phyloP scores from a whole-genome alignment of 352 stramenopile species.

The Elongisporangium undulatum region DNA sequence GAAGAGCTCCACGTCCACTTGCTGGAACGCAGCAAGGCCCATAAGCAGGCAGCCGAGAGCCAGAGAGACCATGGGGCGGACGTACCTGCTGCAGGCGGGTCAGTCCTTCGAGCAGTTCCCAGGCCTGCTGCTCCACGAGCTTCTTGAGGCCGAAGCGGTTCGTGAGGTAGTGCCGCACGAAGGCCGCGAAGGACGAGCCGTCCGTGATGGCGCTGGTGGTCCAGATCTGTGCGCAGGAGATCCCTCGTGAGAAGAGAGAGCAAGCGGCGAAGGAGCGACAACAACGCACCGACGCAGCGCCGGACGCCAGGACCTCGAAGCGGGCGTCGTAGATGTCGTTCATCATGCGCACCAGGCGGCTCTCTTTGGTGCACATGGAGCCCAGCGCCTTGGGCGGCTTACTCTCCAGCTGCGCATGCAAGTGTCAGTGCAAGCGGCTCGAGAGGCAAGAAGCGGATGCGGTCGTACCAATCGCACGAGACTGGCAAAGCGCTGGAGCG shows the following conservation, averaged over 20 bases:
- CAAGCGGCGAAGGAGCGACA: background rate
- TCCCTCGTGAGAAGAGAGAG: background rate
- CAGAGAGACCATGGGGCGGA: background rate
- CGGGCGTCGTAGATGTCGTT: conserved; percentile 72
- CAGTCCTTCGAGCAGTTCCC: conserved; percentile 52
- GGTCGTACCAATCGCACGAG: conserved; percentile 30
- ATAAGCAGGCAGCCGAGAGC: background rate
- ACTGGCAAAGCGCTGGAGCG: conserved; percentile 24
- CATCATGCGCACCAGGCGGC: conserved; percentile 41
- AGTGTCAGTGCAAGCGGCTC: background rate
- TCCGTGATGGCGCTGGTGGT: conserved; percentile 7
- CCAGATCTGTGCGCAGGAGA: background rate
- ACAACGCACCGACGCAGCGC: background rate
- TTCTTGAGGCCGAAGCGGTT: conserved; percentile 58
- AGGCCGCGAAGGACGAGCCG: conserved; percentile 23
- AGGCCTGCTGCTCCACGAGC: conserved; percentile 57
- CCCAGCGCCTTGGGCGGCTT: background rate
- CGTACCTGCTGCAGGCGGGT: conserved; percentile 32
- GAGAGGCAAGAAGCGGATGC: no score
- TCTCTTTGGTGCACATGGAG: conserved; percentile 37
- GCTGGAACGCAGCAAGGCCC: conserved; percentile 7
- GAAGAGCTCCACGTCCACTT: conserved; percentile 59
- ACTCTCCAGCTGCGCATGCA: background rate
- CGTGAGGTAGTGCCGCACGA: conserved; percentile 55
- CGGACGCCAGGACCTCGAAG: conserved; percentile 24